Conservation (phyloP, 2,329 filamentous ascomycete species). For the Penicillium corylophilum region DNA sequence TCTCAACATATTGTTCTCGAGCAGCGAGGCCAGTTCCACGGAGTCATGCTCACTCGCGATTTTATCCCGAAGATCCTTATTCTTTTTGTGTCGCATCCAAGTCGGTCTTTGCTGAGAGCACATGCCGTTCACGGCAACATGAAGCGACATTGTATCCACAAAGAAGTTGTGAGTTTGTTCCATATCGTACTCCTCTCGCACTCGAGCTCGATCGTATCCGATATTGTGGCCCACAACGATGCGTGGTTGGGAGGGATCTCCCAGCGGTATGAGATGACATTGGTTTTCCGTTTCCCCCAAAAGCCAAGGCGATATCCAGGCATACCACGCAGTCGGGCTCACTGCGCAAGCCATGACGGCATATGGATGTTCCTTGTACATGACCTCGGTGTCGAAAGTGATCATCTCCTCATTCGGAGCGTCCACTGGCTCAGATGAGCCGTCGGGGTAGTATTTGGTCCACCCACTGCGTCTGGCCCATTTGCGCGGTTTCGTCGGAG, state of each 20-base stretch:
- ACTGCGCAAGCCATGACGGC: conserved; percentile 96
- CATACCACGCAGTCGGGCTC: conserved; percentile 90
- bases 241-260: conserved; percentile 69
- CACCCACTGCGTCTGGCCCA: conserved; percentile 83
- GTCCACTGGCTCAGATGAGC: conserved; percentile 68
- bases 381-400: conserved; percentile 93
- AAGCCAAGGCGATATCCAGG: conserved; percentile 95
- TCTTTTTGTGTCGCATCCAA: conserved; percentile 97
- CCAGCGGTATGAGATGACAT: conserved; percentile 81
- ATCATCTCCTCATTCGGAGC: conserved; percentile 78
- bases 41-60: conserved; percentile 70
- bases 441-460: conserved; percentile 86
- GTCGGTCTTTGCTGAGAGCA: conserved; percentile 93
- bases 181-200: conserved; percentile 85
- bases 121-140: conserved; percentile 98
- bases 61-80: conserved; percentile 76
- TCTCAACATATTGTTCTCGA: conserved; percentile 65
- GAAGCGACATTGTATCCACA: conserved; percentile 95
- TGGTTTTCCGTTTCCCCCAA: conserved; percentile 75
- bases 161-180: conserved; percentile 82
- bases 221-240: conserved; percentile 93
- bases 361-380: conserved; percentile 90
- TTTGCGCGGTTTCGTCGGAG: conserved; percentile 62
- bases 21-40: conserved; percentile 66
- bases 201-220: conserved; percentile 86